Base-by-base conservation (phyloP, 768 basidiomycete species). In the Leccinum disarticulatum region DNA sequence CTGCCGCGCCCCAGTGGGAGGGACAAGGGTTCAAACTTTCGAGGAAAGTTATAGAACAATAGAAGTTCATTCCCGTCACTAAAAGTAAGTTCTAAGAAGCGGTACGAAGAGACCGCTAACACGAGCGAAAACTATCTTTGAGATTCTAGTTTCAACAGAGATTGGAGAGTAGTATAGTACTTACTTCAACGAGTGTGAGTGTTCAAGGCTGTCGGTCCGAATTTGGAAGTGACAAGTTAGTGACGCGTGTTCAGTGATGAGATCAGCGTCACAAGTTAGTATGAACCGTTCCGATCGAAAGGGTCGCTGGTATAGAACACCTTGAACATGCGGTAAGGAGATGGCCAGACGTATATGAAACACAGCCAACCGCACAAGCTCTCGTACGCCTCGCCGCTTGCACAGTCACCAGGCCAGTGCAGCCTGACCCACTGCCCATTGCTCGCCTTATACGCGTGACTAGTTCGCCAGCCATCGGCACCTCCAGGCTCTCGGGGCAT, bases 381-480 rank as follows among this genome's bases (percentile, higher is more conserved):
- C 54, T 49, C 15, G 6, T 46, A 25, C 27, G 19, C 60, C 54
- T 52, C 60, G 7, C 48, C n/a, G 15, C 13, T 13, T 47, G 19
- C 46, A 25, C 22, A 19, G 15, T 38, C 15, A 15, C 15, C 36
- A 17, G 27, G 27, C 36, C 36, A 7, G 22, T 47, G 19, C 27
- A 31, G 1, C 58, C 50, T 48, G 25, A 28, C 63, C 66, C 65
- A 59, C 36, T 25, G 46, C 59, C 55, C 59, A 55, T 6, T 57
- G 22, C 22, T 25, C 57, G 35, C 59, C 35, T 59, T 64, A 52
- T 61, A 52, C 57, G 43, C 43, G 43, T 43, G 43, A 58, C 48
- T 27, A 14, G 17, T 38, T 25, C 56, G 7, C 58, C 0, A 19
- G 43, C 19, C 25, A n/a, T 27, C 55, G 25, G 51, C n/a, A 22